These are phyloP conservation scores for Suillus ampliporus DNA, from an alignment of 768 basidiomycete genomes.

Conservation along the genomic window DNA sequence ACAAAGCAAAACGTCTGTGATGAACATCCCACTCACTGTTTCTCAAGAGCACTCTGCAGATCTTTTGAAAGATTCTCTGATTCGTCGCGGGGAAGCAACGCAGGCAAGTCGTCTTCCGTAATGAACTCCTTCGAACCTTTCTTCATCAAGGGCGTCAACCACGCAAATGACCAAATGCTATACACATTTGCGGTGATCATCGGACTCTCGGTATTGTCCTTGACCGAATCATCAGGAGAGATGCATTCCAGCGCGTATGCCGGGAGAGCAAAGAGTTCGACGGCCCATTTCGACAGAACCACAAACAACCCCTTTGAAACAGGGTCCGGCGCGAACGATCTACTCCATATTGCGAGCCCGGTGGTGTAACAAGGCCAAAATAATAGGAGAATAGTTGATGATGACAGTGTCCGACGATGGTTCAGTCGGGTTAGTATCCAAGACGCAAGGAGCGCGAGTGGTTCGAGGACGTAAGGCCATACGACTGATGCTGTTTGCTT, in stretches of 20 bases:
- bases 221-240: slow-evolving; percentile 60
- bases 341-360: slow-evolving; percentile 57
- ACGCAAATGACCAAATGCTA: slow-evolving; percentile 82
- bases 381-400: slow-evolving; percentile 74
- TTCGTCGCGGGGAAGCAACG: slow-evolving; percentile 69
- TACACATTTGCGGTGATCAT: slow-evolving; percentile 79
- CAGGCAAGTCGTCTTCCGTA: slow-evolving; percentile 86
- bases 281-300: slow-evolving; percentile 49
- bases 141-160: slow-evolving; percentile 83
- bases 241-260: slow-evolving; percentile 71
- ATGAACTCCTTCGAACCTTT: slow-evolving; percentile 71
- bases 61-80: slow-evolving; percentile 68
- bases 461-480: slow-evolving; percentile 62
- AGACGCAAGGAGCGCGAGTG: slow-evolving; percentile 54
- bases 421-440: slow-evolving; percentile 64
- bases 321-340: slow-evolving; percentile 52
- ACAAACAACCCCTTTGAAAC: slow-evolving; percentile 41
- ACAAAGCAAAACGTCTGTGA: neutral
- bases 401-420: slow-evolving; percentile 70
- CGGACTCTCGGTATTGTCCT: slow-evolving; percentile 66
- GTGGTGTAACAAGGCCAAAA: slow-evolving; percentile 80
- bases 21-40: slow-evolving; percentile 55
- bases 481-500: slow-evolving; percentile 48
- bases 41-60: slow-evolving; percentile 64
- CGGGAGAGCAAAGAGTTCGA: slow-evolving; percentile 51